phyloP scores from a whole-genome alignment of 31 red algal species.

The Porphyra umbilicalis region DNA sequence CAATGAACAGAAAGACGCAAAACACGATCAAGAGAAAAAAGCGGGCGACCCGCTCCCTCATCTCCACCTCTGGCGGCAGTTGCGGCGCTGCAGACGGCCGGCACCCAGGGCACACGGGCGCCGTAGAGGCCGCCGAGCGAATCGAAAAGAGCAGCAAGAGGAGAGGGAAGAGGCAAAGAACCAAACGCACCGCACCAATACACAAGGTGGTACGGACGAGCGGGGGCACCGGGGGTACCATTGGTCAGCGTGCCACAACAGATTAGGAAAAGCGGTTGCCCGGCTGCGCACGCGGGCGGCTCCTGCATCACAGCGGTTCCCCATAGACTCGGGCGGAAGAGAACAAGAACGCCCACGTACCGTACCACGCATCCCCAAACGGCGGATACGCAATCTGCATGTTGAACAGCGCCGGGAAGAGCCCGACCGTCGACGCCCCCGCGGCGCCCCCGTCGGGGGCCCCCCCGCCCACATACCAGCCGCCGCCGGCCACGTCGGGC shows the following conservation, averaged over 20 bases:
- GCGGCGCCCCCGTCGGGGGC: constrained; percentile 39
- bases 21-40: neutral
- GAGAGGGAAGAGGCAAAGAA: neutral
- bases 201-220: no score
- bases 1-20: neutral
- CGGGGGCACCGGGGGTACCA: no score
- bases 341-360: no score
- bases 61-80: neutral
- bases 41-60: neutral
- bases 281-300: no score
- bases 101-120: no score
- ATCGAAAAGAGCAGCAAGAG: neutral
- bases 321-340: no score
- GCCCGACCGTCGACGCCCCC: constrained; percentile 30
- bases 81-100: neutral
- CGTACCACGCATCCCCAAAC: neutral
- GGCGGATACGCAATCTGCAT: constrained; percentile 78
- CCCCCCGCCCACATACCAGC: constrained; percentile 16
- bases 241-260: no score
- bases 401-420: constrained; percentile 73
- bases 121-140: neutral
- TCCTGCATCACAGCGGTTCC: no score
- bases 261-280: no score
- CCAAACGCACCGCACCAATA: no score
- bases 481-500: constrained; percentile 21